These are phyloP conservation scores for Acmispon strigosus DNA, from an alignment of 306 rosid species.

Conservation along the genomic window DNA sequence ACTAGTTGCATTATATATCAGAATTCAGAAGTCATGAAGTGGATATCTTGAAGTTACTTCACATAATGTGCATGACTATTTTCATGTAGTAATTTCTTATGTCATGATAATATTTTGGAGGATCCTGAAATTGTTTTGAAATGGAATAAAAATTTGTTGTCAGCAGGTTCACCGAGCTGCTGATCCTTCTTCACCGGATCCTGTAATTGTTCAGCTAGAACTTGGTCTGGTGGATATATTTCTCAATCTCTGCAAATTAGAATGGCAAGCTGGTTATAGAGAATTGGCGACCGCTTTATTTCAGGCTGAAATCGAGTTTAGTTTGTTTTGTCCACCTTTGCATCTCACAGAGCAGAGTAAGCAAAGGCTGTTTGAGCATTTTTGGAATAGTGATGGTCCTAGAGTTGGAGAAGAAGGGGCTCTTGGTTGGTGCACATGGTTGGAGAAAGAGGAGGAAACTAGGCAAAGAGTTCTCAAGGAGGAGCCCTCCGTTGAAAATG, in stretches of 20 bases:
- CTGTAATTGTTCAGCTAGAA: conserved; percentile 62
- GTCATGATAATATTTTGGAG: background rate
- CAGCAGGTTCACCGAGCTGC: conserved; percentile 49
- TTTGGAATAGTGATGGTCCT: conserved; percentile 72
- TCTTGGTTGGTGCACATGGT: conserved; percentile 91
- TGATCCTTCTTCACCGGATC: conserved; percentile 41
- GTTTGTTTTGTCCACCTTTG: conserved; percentile 86
- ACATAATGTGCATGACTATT: conserved; percentile 12
- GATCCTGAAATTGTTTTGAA: background rate
- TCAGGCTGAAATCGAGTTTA: conserved; percentile 96
- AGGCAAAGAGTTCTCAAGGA: conserved; percentile 61
- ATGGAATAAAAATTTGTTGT: background rate
- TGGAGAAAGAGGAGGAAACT: conserved; percentile 90
- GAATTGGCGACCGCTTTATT: conserved; percentile 86
- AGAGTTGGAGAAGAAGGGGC: conserved; percentile 96
- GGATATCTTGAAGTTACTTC: conserved; percentile 7
- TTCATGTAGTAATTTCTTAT: background rate
- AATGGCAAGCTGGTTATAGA: conserved; percentile 92
- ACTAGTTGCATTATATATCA: conserved; percentile 8
- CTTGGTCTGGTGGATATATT: conserved; percentile 90
- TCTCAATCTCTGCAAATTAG: conserved; percentile 80
- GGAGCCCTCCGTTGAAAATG: conserved; percentile 43
- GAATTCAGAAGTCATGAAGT: background rate
- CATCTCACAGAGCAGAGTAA: conserved; percentile 72
- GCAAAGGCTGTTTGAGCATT: conserved; percentile 78